Conservation (phyloP, 2,329 filamentous ascomycete genomes). For the Botrytis galanthina region DNA sequence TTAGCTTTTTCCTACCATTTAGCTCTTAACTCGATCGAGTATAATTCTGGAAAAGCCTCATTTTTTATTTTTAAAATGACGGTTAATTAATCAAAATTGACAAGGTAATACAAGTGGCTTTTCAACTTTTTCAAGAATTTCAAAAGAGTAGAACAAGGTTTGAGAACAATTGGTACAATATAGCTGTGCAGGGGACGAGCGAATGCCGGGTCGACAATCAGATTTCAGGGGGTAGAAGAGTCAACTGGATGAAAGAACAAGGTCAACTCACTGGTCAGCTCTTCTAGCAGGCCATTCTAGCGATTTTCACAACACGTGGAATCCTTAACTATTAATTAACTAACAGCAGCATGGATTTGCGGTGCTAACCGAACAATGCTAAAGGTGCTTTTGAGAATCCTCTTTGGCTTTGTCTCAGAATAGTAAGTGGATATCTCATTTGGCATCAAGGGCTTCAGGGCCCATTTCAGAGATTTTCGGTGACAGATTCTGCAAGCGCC, state of each 20-base stretch:
- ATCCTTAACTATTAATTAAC: conserved; percentile 3
- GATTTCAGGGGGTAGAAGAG: conserved; percentile 1
- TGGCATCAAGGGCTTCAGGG: neutral
- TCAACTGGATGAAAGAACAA: neutral
- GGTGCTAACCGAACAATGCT: conserved; percentile 6
- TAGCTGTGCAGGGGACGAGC: neutral
- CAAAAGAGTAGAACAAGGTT: neutral
- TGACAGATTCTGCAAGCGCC: conserved; percentile 4
- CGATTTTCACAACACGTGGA: conserved; percentile 11
- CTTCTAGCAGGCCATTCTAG: neutral
- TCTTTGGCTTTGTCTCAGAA: conserved; percentile 14
- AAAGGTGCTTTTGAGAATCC: neutral
- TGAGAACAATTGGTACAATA: neutral
- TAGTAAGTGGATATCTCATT: conserved; percentile 10
- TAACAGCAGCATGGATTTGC: conserved; percentile 6
- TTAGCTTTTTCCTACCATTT: neutral
- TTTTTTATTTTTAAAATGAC: conserved; percentile 10
- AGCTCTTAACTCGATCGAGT: conserved; percentile 15
- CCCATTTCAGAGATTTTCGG: neutral
- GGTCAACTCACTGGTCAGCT: neutral
- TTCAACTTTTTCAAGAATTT: neutral
- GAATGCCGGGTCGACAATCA: conserved; percentile 10
- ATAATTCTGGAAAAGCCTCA: conserved; percentile 3
- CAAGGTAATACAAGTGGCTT: conserved; percentile 4
- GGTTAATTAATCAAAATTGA: conserved; percentile 13